phyloP scores from a whole-genome alignment of 805 yeast species.

The Yamadazyma kitorensis region DNA sequence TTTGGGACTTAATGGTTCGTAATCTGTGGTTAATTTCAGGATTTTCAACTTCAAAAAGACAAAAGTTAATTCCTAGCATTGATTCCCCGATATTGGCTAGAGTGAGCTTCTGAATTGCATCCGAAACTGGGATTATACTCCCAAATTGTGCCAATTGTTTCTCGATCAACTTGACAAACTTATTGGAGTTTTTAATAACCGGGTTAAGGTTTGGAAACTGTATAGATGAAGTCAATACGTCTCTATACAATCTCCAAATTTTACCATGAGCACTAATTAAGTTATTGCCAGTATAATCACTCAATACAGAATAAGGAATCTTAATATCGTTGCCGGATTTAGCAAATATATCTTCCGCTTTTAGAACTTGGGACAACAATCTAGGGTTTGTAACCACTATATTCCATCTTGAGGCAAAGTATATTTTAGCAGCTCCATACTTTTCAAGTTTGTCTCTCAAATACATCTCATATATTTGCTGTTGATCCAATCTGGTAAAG shows the following conservation, averaged over 20 bases:
- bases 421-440: slow-evolving; percentile 57
- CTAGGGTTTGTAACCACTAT: slow-evolving; percentile 51
- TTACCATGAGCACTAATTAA: slow-evolving; percentile 57
- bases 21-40: slow-evolving; percentile 38
- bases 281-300: slow-evolving; percentile 59
- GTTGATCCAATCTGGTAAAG: slow-evolving; percentile 45
- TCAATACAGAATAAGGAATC: slow-evolving; percentile 52
- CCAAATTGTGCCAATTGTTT: background rate
- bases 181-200: slow-evolving; percentile 35
- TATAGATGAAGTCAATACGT: slow-evolving; percentile 43
- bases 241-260: slow-evolving; percentile 49
- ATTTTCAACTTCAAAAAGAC: slow-evolving; percentile 28
- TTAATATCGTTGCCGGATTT: slow-evolving; percentile 61
- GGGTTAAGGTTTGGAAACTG: slow-evolving; percentile 46
- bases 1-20: slow-evolving; percentile 47
- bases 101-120: slow-evolving; percentile 38
- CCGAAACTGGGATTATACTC: slow-evolving; percentile 25
- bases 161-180: slow-evolving; percentile 6
- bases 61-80: slow-evolving; percentile 48
- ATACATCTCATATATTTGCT: slow-evolving; percentile 42
- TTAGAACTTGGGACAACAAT: slow-evolving; percentile 43
- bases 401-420: slow-evolving; percentile 63
- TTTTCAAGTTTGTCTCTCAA: slow-evolving; percentile 44
- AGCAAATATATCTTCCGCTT: slow-evolving; percentile 48
- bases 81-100: slow-evolving; percentile 51